These are phyloP conservation scores for Chlamydomonas schloesseri DNA, from an alignment of 139 green algal species.

Conservation along the genomic window DNA sequence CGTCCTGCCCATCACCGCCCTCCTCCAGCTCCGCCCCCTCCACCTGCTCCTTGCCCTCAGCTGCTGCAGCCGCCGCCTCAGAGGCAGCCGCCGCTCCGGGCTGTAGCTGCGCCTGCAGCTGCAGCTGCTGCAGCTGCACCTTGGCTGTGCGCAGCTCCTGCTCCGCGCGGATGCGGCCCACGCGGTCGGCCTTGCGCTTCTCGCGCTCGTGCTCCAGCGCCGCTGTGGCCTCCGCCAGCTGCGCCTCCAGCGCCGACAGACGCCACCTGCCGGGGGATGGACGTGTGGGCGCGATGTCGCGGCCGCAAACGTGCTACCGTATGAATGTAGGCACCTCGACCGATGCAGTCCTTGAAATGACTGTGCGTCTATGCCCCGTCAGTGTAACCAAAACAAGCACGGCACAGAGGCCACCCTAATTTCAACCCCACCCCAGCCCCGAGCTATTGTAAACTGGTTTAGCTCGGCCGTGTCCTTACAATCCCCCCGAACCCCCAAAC, in stretches of 20 bases:
- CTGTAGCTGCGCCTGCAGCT: slow-evolving; percentile 10
- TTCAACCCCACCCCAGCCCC: no score
- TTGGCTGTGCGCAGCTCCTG: slow-evolving; percentile 37
- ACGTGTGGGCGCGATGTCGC: no score
- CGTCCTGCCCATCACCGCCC: not conserved
- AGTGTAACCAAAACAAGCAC: no score
- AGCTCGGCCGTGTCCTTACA: no score
- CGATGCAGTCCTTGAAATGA: no score
- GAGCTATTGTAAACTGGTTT: no score
- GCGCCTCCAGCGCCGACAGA: not conserved
- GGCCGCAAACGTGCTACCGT: no score
- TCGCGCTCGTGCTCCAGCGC: slow-evolving; percentile 37
- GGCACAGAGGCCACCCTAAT: no score
- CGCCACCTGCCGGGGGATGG: not conserved
- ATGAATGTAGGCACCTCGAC: no score
- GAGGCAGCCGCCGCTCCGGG: not conserved
- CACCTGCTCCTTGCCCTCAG: not conserved
- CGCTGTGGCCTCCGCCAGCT: slow-evolving; percentile 16
- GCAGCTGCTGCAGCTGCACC: slow-evolving; percentile 35
- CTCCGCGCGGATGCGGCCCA: slow-evolving; percentile 65
- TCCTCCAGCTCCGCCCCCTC: not conserved
- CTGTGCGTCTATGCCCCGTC: no score
- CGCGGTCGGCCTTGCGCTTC: slow-evolving; percentile 54
- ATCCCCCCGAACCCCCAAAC: no score
- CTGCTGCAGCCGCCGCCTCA: not conserved